phyloP scores from a whole-genome alignment of 2,329 filamentous ascomycete species.

The Pseudogymnoascus verrucosus region DNA sequence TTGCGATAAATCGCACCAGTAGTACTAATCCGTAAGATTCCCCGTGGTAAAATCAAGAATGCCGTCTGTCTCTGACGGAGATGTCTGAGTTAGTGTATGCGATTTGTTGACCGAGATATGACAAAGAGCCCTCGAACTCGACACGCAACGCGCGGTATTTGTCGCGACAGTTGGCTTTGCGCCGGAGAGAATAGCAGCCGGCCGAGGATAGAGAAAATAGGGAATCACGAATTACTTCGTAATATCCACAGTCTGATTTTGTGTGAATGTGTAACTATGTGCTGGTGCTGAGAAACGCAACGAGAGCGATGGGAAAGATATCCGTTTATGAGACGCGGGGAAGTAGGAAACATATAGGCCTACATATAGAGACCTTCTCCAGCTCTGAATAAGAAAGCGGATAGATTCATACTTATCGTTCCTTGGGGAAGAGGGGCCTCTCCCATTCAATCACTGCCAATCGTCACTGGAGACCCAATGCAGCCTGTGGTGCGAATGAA shows the following conservation, averaged over 20 bases:
- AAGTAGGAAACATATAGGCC: constrained; percentile 1
- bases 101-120: not conserved
- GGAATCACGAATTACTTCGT: not conserved
- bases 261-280: not conserved
- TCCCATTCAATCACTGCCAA: not conserved
- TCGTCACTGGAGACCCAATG: not conserved
- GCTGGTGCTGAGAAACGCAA: not conserved
- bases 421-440: not conserved
- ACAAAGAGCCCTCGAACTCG: not conserved
- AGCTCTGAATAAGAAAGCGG: not conserved
- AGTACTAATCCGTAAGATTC: not conserved
- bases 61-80: not conserved
- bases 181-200: not conserved
- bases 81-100: not conserved
- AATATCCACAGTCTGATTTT: not conserved
- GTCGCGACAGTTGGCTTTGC: not conserved
- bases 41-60: not conserved
- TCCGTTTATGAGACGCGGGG: not conserved
- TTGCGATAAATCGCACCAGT: not conserved
- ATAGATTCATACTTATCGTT: not conserved
- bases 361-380: not conserved
- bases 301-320: not conserved
- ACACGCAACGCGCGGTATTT: not conserved
- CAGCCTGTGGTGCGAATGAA: not conserved
- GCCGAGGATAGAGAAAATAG: not conserved